Evolutionary conservation across 1,284 basidiomycete species (phyloP).

Genomic region (Coniophora puteana): DNA sequence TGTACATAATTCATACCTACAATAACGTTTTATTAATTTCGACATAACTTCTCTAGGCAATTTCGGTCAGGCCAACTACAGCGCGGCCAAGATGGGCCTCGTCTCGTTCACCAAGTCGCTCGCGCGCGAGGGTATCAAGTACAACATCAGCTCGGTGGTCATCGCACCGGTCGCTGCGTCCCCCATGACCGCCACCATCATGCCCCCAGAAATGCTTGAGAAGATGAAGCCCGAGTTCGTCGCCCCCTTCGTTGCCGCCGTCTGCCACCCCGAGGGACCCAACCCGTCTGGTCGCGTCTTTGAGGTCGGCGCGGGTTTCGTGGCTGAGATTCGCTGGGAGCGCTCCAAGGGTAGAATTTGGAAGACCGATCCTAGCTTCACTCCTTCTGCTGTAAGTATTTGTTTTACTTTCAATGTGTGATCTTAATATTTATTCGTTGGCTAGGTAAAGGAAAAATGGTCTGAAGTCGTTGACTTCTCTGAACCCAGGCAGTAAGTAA

Average conservation of each 20-base stretch:
- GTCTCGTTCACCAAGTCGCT: constrained; percentile 92
- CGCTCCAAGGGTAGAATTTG: constrained; percentile 85
- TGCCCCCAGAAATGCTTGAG: constrained; percentile 96
- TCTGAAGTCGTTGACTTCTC: constrained; percentile 80
- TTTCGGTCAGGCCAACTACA: constrained; percentile 96
- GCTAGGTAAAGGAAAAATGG: constrained; percentile 79
- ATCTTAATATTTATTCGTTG: constrained; percentile 3
- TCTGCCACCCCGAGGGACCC: constrained; percentile 76
- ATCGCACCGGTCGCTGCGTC: constrained; percentile 95
- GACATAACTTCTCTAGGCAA: constrained; percentile 75
- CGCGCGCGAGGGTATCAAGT: constrained; percentile 88
- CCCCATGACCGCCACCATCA: constrained; percentile 90
- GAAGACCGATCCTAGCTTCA: constrained; percentile 89
- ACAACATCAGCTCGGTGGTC: constrained; percentile 84
- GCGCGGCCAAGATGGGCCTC: constrained; percentile 87
- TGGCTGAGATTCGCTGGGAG: constrained; percentile 94
- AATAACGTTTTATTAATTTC: constrained; percentile 10
- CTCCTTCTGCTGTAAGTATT: constrained; percentile 83
- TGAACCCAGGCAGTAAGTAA: constrained; percentile 66
- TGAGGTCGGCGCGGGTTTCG: constrained; percentile 92
- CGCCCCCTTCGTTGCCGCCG: constrained; percentile 84
- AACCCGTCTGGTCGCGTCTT: constrained; percentile 88
- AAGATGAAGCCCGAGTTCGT: constrained; percentile 93
- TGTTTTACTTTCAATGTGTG: background rate
- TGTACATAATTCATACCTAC: constrained; percentile 11